A percentile compares a stretch with the other conserved stretches of the same genome.
Conservation (phyloP, 2,329 filamentous ascomycete species). For the Raffaelea albimanens region DNA sequence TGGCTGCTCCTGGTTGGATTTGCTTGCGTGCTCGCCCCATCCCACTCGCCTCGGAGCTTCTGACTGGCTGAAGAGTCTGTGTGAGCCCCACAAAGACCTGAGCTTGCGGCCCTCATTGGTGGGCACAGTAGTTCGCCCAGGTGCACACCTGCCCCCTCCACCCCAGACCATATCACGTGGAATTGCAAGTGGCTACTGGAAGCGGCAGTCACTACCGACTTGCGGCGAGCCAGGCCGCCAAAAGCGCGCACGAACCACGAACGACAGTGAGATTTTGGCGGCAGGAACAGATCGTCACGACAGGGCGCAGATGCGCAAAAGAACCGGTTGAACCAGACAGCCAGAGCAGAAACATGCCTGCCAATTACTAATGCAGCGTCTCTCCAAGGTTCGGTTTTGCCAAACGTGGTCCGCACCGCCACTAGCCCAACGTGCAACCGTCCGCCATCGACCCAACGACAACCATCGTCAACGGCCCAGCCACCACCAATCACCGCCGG, state of each 20-base stretch:
- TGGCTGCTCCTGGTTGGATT: too few relatives aligned
- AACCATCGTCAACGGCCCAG: not conserved
- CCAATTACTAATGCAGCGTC: not conserved
- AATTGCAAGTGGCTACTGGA: not conserved
- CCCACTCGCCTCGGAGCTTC: not conserved
- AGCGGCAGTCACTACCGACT: conserved; percentile 1
- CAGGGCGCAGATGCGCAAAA: too few relatives aligned
- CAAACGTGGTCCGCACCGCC: too few relatives aligned
- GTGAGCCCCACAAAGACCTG: too few relatives aligned
- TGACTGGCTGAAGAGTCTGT: too few relatives aligned
- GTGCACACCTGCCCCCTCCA: not conserved
- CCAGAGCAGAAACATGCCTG: not conserved
- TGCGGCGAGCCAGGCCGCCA: not conserved
- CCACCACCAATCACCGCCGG: not conserved
- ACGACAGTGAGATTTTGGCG: too few relatives aligned
- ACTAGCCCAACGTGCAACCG: too few relatives aligned
- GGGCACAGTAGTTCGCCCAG: not conserved
- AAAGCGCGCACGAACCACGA: too few relatives aligned
- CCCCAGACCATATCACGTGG: conserved; percentile 6
- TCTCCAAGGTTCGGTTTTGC: not conserved
- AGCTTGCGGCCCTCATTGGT: not conserved
- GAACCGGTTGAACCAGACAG: too few relatives aligned
- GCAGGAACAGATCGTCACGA: too few relatives aligned
- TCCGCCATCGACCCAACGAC: too few relatives aligned
- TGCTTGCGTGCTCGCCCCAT: not conserved